Base-by-base conservation (phyloP, 306 rosid species). In the Vachellia pachyceras region DNA sequence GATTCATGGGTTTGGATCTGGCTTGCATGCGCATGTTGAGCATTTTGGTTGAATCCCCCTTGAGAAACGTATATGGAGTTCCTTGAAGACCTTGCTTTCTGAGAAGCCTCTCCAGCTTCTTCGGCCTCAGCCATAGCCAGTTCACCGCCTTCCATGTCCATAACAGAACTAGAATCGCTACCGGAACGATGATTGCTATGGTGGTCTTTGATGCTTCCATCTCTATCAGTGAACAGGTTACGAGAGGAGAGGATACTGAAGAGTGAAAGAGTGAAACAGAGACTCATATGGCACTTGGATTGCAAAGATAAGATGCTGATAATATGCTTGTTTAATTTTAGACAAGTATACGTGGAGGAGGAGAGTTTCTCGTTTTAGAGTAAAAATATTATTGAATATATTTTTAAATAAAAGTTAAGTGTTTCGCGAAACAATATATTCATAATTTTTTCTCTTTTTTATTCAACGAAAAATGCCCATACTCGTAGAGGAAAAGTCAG, bases 61-160 rank as follows among this genome's bases (percentile, higher is more conserved):
- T n/a, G 0, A 70, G 15, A 52, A 84, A 5, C 47, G 66, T 72
- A 29, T 88, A 88, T 9, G 88, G 64, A 23, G 77, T 81, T 13
- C 85, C 90, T 0, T 12, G 2, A 22, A 84, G 60, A 5, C 92
- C 87, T 79, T 88, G 88, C 66, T 64, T 5, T 49, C 87, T 76
- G 5, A 86, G 76, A 13, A 8, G 25, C 55, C 29, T 79, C 63
- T 88, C 92, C 12, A 84, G 65, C 49, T 36, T 75, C 80, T 86
- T 86, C 0, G 91, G 91, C 78, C 65, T 76, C 13, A 88, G 23
- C 90, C 92, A 88, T 5, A 84, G 60, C 90, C 79, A 79, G 2
- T 64, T 70, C 25, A 86, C 10, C 72, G 55, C 75, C 33, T 44
- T 84, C 92, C 91, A 88, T 37, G 52, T 54, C 80, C 75, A 83